Conservation (phyloP, 2,329 filamentous ascomycete genomes). For the Botrytis deweyae region DNA sequence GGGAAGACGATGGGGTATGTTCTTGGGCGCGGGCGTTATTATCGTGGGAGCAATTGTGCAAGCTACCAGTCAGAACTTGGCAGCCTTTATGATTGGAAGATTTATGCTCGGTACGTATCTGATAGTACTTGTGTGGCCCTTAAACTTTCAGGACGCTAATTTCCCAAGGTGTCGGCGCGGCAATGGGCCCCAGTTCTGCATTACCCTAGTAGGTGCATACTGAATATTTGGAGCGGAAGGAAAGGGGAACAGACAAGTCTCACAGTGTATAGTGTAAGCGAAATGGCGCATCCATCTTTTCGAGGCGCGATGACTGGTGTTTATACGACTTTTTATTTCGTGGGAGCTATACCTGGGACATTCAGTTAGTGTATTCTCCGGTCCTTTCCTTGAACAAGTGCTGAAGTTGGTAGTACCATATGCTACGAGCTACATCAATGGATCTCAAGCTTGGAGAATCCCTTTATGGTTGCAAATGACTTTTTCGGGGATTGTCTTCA, state of each 20-base stretch:
- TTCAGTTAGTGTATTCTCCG: neutral
- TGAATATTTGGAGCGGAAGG: conserved; percentile 33
- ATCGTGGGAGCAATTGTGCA: conserved; percentile 27
- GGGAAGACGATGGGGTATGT: conserved; percentile 27
- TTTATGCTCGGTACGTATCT: conserved; percentile 58
- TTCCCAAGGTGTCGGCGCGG: conserved; percentile 25
- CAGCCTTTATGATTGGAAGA: conserved; percentile 49
- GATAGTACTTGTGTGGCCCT: neutral
- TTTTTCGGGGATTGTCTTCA: conserved; percentile 32
- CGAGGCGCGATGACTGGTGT: conserved; percentile 43
- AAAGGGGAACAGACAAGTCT: neutral
- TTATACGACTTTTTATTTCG: conserved; percentile 33
- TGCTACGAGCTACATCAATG: conserved; percentile 17
- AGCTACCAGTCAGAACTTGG: conserved; percentile 35
- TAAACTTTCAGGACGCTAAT: conserved; percentile 25
- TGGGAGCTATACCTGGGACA: conserved; percentile 30
- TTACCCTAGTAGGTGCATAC: conserved; percentile 3
- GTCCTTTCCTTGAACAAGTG: fast-evolving
- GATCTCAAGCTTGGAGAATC: conserved; percentile 36
- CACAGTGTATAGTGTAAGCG: conserved; percentile 43
- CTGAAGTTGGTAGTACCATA: conserved; percentile 12
- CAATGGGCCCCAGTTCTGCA: conserved; percentile 20
- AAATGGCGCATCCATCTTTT: conserved; percentile 46
- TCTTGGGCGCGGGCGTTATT: conserved; percentile 26
- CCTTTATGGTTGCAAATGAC: conserved; percentile 40